Conservation (phyloP, 352 stramenopile species). For the Pythium insidiosum region DNA sequence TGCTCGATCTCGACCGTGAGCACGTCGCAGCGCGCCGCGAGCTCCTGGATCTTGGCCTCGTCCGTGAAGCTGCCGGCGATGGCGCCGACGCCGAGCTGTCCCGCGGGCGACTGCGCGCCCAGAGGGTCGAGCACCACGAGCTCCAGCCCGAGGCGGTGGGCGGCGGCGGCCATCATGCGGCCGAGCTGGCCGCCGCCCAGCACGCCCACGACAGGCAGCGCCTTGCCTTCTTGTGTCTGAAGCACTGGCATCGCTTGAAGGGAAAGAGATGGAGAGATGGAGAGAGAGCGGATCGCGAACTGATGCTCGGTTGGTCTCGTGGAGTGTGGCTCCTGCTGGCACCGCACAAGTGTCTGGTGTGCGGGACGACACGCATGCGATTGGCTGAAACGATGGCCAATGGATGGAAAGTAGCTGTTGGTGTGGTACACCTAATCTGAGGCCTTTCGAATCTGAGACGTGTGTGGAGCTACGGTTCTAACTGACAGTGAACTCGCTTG, state of each 20-base stretch:
- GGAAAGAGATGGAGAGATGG: too few species aligned
- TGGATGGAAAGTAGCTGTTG: too few species aligned
- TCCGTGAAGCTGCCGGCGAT: slow-evolving; percentile 78
- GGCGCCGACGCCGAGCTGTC: slow-evolving; percentile 58
- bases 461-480: too few species aligned
- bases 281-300: too few species aligned
- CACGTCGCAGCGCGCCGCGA: slow-evolving; percentile 86
- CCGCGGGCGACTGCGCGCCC: slow-evolving; percentile 58
- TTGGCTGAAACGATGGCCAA: too few species aligned
- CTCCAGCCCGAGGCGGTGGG: slow-evolving; percentile 90
- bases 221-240: slow-evolving; percentile 23
- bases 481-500: too few species aligned
- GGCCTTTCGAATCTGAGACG: too few species aligned
- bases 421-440: too few species aligned
- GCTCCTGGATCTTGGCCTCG: slow-evolving; percentile 51
- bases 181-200: slow-evolving; percentile 96
- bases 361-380: too few species aligned
- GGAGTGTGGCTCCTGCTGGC: too few species aligned
- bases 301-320: too few species aligned
- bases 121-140: slow-evolving; percentile 92
- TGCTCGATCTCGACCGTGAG: slow-evolving; percentile 99
- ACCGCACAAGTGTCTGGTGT: too few species aligned
- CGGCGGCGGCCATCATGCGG: slow-evolving; percentile 98
- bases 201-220: slow-evolving; percentile 76
- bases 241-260: slow-evolving; percentile 47